Evolutionary conservation across 2,329 filamentous ascomycete species (phyloP).

Genomic region (Daldinia sp.): DNA sequence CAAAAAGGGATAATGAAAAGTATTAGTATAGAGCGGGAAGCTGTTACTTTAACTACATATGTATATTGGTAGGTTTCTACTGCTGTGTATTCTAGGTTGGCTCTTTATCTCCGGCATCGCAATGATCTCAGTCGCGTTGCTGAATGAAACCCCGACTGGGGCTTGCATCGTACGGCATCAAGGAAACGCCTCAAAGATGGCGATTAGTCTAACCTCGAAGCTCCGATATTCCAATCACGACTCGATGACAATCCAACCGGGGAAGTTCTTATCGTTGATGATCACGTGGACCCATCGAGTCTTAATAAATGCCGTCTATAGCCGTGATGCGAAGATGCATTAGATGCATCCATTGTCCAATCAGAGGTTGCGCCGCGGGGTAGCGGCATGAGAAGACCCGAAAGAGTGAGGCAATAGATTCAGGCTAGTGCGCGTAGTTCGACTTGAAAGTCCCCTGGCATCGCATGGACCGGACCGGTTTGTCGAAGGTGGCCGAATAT

Average conservation of each 20-base stretch:
- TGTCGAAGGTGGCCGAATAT: slow-evolving; percentile 33
- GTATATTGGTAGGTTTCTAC: slow-evolving; percentile 22
- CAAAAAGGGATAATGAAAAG: slow-evolving; percentile 26
- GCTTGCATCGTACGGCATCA: slow-evolving; percentile 41
- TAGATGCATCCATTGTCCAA: slow-evolving; percentile 48
- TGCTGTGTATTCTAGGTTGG: slow-evolving; percentile 20
- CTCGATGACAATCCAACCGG: slow-evolving; percentile 44
- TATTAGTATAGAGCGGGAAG: slow-evolving; percentile 20
- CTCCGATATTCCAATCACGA: slow-evolving; percentile 47
- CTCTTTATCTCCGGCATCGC: slow-evolving; percentile 50
- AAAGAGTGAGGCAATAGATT: slow-evolving; percentile 34
- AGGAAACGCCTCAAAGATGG: slow-evolving; percentile 33
- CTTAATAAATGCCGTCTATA: slow-evolving; percentile 49
- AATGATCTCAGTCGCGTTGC: slow-evolving; percentile 33
- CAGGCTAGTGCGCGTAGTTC: slow-evolving; percentile 36
- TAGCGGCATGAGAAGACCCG: slow-evolving; percentile 34
- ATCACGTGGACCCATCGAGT: slow-evolving; percentile 49
- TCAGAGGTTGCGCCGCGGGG: slow-evolving; percentile 40
- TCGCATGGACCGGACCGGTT: slow-evolving; percentile 19
- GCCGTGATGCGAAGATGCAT: slow-evolving; percentile 42
- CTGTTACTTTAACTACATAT: slow-evolving; percentile 36
- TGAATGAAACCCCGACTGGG: slow-evolving; percentile 27
- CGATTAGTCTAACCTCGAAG: slow-evolving; percentile 39
- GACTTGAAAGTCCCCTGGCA: slow-evolving; percentile 28
- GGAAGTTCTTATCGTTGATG: slow-evolving; percentile 46